Evolutionary conservation across 2,329 filamentous ascomycete genomes (phyloP), one percentile per base, ranked within the genome.

Genomic region (Hypoxylon sp.): DNA sequence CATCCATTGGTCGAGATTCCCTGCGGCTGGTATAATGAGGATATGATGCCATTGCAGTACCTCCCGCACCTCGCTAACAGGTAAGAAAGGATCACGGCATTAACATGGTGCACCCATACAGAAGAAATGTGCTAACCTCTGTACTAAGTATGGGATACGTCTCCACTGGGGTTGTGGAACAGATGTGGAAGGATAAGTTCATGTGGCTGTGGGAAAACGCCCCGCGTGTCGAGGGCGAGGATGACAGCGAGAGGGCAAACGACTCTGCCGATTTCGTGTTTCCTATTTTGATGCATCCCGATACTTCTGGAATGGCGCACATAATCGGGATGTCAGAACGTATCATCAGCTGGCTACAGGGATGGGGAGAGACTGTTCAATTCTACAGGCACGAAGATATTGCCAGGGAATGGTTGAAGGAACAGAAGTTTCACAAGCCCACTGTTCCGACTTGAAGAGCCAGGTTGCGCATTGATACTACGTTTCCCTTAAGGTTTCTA

Each of bases 231-330:
- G 39, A 44, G 9, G 17, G 39, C 17, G 39, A 44, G 9, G 3
- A 44, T 19, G 39, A 44, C 39, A 44, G 39, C 39, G 39, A 44
- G 39, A 44, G 39, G 17, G 39, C 39, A 17, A 44, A n/a, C 39
- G 17, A 44, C n/a, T 44, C 39, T 3, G 39, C 39, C 9, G 39
- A 44, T 11, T 22, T 22, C 5, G 17, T 19, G 19, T 44, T 44
- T 17, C 37, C 39, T 19, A 44, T 44, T 8, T 22, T 44, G 9
- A 44, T 44, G 39, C 39, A 44, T 22, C 39, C 17, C 5, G 39
- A 44, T 11, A 44, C 17, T 22, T 22, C 39, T 44, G 39, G 39
- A 10, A 44, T 44, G 39, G 39, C 17, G 5, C 39, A 22, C 17
- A 44, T 44, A 22, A 44, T 22, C 3, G 39, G 17, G 5, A 44